phyloP scores from a whole-genome alignment of 2,329 filamentous ascomycete species.

The Cladophialophora chaetospira region DNA sequence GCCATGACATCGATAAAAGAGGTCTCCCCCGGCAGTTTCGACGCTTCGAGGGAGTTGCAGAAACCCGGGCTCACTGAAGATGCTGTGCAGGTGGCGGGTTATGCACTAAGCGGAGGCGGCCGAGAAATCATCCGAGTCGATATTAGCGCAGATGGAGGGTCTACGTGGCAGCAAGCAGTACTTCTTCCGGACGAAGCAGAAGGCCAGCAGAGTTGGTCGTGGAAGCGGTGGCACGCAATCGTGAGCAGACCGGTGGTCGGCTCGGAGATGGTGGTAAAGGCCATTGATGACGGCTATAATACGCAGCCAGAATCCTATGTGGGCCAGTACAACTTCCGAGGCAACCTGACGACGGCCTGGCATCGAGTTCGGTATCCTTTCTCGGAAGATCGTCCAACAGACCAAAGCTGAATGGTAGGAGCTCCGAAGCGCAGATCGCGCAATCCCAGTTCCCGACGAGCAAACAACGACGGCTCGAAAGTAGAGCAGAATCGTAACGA shows the following conservation, averaged over 20 bases:
- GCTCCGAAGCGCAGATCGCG: too few species aligned
- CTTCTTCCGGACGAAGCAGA: constrained; percentile 55
- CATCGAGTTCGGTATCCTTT: constrained; percentile 52
- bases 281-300: constrained; percentile 67
- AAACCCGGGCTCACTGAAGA: constrained; percentile 32
- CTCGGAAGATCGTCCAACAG: neutral
- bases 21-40: constrained; percentile 2
- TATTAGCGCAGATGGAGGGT: constrained; percentile 64
- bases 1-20: constrained; percentile 56
- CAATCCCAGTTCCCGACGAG: too few species aligned
- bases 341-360: constrained; percentile 69
- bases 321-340: constrained; percentile 59
- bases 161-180: constrained; percentile 65
- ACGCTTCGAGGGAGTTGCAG: constrained; percentile 13
- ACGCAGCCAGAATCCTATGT: constrained; percentile 59
- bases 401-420: neutral
- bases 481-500: too few species aligned
- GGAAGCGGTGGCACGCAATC: constrained; percentile 63
- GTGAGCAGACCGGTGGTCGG: constrained; percentile 49
- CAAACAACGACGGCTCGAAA: too few species aligned
- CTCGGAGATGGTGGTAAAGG: constrained; percentile 63
- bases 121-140: constrained; percentile 68
- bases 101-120: constrained; percentile 69
- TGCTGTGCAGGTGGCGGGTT: constrained; percentile 54
- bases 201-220: constrained; percentile 61